A percentile compares a stretch with the other conserved stretches of the same genome.
Conservation (phyloP, 768 basidiomycete species). For the Serendipita sp. region DNA sequence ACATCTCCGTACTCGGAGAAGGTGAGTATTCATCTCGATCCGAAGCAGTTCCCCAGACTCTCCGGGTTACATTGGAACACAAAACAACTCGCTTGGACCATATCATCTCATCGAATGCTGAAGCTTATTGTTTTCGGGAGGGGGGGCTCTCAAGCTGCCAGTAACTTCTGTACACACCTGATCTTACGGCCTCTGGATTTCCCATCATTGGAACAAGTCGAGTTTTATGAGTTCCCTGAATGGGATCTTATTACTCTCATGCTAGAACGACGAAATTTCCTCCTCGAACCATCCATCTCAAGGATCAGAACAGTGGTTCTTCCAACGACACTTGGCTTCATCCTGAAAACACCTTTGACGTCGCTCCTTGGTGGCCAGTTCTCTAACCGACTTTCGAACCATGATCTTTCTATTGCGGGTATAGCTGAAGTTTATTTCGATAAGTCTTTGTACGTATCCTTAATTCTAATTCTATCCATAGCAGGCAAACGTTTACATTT, state of each 20-base stretch:
- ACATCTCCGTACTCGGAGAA: no score
- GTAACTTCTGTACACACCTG: background rate
- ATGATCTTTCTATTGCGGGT: background rate
- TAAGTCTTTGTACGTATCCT: background rate
- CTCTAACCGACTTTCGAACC: background rate
- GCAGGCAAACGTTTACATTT: background rate
- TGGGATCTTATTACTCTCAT: background rate
- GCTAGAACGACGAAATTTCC: background rate
- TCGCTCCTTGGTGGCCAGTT: background rate
- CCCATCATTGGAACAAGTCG: background rate
- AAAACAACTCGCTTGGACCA: background rate
- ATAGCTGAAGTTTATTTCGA: background rate
- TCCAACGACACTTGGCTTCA: background rate
- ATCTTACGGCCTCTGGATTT: background rate
- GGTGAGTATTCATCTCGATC: no score
- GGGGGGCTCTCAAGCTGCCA: background rate
- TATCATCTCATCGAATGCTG: background rate
- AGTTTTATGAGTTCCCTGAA: background rate
- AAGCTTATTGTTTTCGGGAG: background rate
- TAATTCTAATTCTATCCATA: background rate
- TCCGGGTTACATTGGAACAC: background rate
- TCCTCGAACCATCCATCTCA: background rate
- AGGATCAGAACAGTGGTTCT: background rate
- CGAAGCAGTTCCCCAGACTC: background rate
- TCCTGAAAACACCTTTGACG: background rate